phyloP scores from a whole-genome alignment of 768 basidiomycete genomes.

The Harrya chromipes region DNA sequence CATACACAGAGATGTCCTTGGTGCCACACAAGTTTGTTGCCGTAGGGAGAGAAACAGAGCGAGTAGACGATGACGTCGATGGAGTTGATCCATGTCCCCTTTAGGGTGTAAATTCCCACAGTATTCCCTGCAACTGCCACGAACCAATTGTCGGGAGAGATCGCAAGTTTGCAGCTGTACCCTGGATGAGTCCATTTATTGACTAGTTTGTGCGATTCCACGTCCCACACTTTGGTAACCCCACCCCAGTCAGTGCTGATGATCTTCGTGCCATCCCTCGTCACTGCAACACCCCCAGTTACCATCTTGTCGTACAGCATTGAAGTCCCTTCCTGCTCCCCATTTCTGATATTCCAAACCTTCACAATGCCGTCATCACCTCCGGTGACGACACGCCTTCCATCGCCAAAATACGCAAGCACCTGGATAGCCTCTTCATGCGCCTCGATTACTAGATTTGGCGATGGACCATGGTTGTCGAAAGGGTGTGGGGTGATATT shows the following conservation, averaged over 20 bases:
- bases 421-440: too few species aligned
- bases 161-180: neutral
- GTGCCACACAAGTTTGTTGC: neutral
- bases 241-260: neutral
- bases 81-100: neutral
- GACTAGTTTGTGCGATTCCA: neutral
- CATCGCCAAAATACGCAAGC: too few species aligned
- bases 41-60: constrained; percentile 2
- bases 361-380: too few species aligned
- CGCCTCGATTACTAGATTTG: too few species aligned
- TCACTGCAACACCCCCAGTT: neutral
- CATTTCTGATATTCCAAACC: too few species aligned
- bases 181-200: neutral
- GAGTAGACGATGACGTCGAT: neutral
- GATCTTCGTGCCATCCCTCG: neutral
- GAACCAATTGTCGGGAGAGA: neutral
- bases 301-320: neutral
- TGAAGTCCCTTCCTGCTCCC: too few species aligned
- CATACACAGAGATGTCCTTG: neutral
- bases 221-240: neutral
- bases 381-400: too few species aligned
- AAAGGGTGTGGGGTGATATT: too few species aligned
- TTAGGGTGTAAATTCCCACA: neutral
- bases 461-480: too few species aligned
- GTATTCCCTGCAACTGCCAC: too few species aligned